These are phyloP conservation scores for Dalbergia cochinchinensis DNA, from an alignment of 306 rosid genomes.

Conservation along the genomic window DNA sequence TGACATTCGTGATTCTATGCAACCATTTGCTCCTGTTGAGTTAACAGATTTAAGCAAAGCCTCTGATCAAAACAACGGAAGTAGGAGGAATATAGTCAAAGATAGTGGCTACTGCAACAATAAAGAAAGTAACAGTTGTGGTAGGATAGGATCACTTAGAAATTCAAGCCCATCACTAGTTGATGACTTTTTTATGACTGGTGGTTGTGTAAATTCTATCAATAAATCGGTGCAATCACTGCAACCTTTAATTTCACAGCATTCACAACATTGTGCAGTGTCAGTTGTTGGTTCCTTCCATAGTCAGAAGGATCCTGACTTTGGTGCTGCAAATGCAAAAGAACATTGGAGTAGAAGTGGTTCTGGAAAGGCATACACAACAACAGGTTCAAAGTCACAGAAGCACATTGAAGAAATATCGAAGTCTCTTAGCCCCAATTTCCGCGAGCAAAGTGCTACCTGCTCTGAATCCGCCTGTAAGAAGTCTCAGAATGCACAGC, in stretches of 20 bases:
- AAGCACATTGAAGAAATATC: constrained; percentile 30
- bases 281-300: constrained; percentile 45
- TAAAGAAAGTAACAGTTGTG: constrained; percentile 25
- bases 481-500: constrained; percentile 44
- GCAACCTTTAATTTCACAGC: constrained; percentile 47
- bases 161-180: constrained; percentile 45
- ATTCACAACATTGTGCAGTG: constrained; percentile 38
- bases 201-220: constrained; percentile 33
- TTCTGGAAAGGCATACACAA: constrained; percentile 32
- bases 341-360: constrained; percentile 39
- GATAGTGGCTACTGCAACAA: constrained; percentile 38
- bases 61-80: constrained; percentile 41
- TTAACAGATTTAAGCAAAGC: constrained; percentile 36
- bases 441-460: constrained; percentile 21
- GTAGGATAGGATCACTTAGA: constrained; percentile 45
- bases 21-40: constrained; percentile 33
- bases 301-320: constrained; percentile 49
- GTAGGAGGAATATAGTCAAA: constrained; percentile 33
- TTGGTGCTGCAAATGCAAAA: constrained; percentile 36
- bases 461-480: constrained; percentile 32
- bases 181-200: constrained; percentile 42
- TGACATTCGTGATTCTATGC: constrained; percentile 37
- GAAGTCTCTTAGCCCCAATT: constrained; percentile 38
- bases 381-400: constrained; percentile 37
- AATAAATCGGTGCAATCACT: constrained; percentile 36